Evolutionary conservation across 1,139 yeast species (phyloP), one percentile per base, ranked within the genome.

Genomic region (Yamadazyma kanchanaburiensis): DNA sequence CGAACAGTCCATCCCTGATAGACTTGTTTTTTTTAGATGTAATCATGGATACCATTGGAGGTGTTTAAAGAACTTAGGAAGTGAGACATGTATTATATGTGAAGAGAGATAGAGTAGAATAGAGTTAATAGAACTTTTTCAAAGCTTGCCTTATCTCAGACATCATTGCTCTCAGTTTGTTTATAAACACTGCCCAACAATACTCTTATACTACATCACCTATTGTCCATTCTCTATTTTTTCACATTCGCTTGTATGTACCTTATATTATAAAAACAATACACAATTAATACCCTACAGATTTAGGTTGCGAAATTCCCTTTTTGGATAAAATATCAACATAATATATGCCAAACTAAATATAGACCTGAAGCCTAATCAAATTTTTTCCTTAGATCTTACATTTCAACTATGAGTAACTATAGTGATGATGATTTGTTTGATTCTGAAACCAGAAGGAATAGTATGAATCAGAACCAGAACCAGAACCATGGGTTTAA

Each of bases 1-100:
- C n/a, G n/a, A n/a, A n/a, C n/a, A n/a, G n/a, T n/a, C 9, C 18
- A 13, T 4, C n/a, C 12, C 12, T 17, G 47, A 51, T 24, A 49
- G 50, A 28, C 37, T 65, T 24, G 48, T 58, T 0, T 50, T 60
- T 21, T 67, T 67, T 47, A 55, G 55, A 36, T 67, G 74, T 43
- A 43, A 65, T 3, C 95, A 87, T 54, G 77, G 80, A 1, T 86
- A 81, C 48, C 95, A 87, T 49, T 46, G 59, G 12, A 59, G 58
- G 13, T 86, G 95, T 47, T 58, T 85, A 33, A 52, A 46, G 13
- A 48, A 44, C 19, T 34, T 55, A 28, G 40, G 44, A 12, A 40
- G 48, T 22, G 31, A 37, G 2, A 27, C 29, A 10, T 48, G 52
- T 29, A 24, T 32, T 3, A 12, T 35, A 12, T 35, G 34, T 18